These are phyloP conservation scores for Wickerhamiella siamensis DNA, from an alignment of 805 yeast species.

Conservation along the genomic window DNA sequence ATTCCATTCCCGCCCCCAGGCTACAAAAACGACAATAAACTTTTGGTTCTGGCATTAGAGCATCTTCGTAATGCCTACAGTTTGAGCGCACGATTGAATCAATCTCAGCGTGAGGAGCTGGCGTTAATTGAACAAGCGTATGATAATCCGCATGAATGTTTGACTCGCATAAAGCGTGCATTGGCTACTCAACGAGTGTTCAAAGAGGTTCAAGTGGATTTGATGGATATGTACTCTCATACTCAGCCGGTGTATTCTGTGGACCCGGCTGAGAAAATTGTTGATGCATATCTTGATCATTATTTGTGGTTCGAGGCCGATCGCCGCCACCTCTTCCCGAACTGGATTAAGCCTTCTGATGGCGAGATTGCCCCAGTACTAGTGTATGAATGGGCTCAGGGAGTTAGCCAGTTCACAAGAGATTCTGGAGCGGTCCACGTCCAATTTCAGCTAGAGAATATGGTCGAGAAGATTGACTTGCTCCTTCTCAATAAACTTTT, in stretches of 20 bases:
- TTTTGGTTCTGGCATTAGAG: conserved; percentile 79
- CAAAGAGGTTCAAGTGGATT: conserved; percentile 71
- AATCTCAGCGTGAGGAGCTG: conserved; percentile 80
- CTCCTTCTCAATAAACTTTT: conserved; percentile 72
- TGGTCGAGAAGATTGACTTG: conserved; percentile 78
- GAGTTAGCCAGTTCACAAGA: conserved; percentile 45
- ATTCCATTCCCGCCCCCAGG: conserved; percentile 88
- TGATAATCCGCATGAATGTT: conserved; percentile 89
- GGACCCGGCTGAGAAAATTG: conserved; percentile 87
- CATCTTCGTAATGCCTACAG: conserved; percentile 68
- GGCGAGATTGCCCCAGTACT: conserved; percentile 83
- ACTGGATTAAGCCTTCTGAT: conserved; percentile 93
- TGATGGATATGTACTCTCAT: conserved; percentile 83
- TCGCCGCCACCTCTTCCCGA: conserved; percentile 73
- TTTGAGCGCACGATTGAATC: conserved; percentile 62
- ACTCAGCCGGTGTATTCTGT: conserved; percentile 74
- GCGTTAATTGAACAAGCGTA: conserved; percentile 92
- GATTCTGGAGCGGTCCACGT: conserved; percentile 46
- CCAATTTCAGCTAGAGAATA: conserved; percentile 54
- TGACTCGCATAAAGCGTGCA: conserved; percentile 69
- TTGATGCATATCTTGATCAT: conserved; percentile 92
- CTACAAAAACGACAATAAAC: conserved; percentile 85
- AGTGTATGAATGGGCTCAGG: conserved; percentile 90
- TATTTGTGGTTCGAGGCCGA: conserved; percentile 94
- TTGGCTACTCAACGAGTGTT: conserved; percentile 80